Percentiles rank a stretch among this genome's conserved stretches.
These are phyloP conservation scores for Fusarium decemcellulare DNA, from an alignment of 2,329 filamentous ascomycete species.

Conservation along the genomic window DNA sequence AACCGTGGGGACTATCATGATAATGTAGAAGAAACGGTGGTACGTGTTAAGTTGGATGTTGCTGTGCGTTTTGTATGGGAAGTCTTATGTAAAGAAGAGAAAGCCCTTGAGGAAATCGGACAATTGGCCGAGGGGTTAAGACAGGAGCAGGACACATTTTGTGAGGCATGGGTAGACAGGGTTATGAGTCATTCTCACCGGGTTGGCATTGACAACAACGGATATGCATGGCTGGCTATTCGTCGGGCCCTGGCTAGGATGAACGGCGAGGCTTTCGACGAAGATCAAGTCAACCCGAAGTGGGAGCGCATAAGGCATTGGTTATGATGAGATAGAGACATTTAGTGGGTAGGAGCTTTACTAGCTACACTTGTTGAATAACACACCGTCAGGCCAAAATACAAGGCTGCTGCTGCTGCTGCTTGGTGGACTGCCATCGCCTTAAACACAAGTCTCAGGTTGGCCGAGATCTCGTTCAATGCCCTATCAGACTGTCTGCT, in stretches of 20 bases:
- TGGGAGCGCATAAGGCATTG: conserved; percentile 3
- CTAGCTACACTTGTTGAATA: too few relatives aligned
- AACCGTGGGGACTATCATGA: conserved; percentile 5
- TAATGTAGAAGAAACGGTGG: conserved; percentile 1
- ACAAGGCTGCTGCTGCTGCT: too few relatives aligned
- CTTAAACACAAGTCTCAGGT: too few relatives aligned
- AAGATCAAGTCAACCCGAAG: conserved; percentile 4
- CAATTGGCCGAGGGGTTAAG: background rate
- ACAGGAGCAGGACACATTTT: conserved; percentile 2
- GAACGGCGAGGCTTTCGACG: conserved; percentile 4
- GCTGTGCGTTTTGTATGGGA: conserved; percentile 12
- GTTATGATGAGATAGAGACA: background rate
- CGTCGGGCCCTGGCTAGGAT: conserved; percentile 7
- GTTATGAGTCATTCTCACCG: conserved; percentile 1
- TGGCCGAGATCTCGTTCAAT: too few relatives aligned
- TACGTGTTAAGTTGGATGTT: conserved; percentile 6
- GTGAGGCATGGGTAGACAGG: conserved; percentile 2
- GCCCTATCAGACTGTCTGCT: too few relatives aligned
- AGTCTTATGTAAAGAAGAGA: conserved; percentile 2
- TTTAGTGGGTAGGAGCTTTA: background rate
- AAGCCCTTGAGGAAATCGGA: background rate
- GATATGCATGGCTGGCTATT: conserved; percentile 4
- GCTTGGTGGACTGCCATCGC: too few relatives aligned
- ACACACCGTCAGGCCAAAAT: too few relatives aligned
- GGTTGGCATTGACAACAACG: conserved; percentile 3